Evolutionary conservation across 257 asterid species (phyloP), one percentile per base, ranked within the genome.

Genomic region (Dorcoceras hygrometricum): DNA sequence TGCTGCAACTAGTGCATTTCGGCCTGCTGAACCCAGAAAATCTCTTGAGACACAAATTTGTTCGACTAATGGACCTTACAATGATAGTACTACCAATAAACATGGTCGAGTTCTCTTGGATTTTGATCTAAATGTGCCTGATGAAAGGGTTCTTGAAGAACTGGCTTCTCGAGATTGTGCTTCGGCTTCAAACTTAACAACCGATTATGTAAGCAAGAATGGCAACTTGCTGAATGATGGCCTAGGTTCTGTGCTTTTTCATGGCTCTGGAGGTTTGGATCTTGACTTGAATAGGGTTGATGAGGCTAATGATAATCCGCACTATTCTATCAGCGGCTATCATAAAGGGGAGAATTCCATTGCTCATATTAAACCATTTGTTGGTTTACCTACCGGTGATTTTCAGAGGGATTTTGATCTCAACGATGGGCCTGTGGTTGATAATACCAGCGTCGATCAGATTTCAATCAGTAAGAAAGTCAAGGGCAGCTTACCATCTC

Each of bases 21-120:
- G 99, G n/a, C 99, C 97, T 9, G 99, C 99, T 24, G 99, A 93
- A 76, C 97, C 99, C 60, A 65, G 97, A 63, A 92, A 84, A 75
- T 79, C 71, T 59, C 69, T 64, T 69, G 93, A 80, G 71, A 59
- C 31, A 31, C 72, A 75, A 6, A 20, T 75, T 32, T 63, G 67
- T 75, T 54, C 78, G 19, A 31, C 78, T 22, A 62, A 36, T 73
- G 63, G 56, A 34, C 67, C 68, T 28, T 67, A 19, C 26, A n/a
- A 79, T 54, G 90, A 81, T 66, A 77, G 74, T 60, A 78, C 83
- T n/a, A 60, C 84, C 26, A 71, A 80, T 73, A 87, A 82, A 63
- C 67, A 56, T 22, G 71, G 73, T 14, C 90, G 95, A 0, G 9
- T 61, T 10, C 43, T 69, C 5, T 57, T 85, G 74, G 88, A 85